Conservation (phyloP, 2,329 filamentous ascomycete species). For the Cladophialophora bantiana region DNA sequence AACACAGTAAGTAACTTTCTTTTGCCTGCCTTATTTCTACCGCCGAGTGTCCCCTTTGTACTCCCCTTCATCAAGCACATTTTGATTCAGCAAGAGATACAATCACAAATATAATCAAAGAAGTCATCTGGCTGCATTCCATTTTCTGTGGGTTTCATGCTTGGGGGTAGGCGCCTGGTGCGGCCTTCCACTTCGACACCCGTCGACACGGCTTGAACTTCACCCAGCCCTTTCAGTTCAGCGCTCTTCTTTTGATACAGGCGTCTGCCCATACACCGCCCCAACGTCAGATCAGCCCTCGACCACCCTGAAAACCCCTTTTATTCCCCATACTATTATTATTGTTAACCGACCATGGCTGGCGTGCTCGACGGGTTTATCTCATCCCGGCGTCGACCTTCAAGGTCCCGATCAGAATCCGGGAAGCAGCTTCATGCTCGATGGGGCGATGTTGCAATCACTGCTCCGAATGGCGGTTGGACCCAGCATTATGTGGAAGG, state of each 20-base stretch:
- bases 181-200: background rate
- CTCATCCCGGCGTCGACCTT: slow-evolving; percentile 27
- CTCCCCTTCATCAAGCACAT: slow-evolving; percentile 3
- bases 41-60: background rate
- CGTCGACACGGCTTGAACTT: background rate
- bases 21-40: slow-evolving; percentile 19
- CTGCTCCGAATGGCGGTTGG: slow-evolving; percentile 52
- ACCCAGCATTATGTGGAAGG: slow-evolving; percentile 39
- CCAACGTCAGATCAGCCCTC: slow-evolving; percentile 1
- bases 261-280: slow-evolving; percentile 13
- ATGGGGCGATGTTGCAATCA: slow-evolving; percentile 52
- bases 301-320: background rate
- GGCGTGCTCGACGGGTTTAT: slow-evolving; percentile 32
- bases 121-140: background rate
- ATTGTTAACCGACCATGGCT: slow-evolving; percentile 26
- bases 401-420: slow-evolving; percentile 32
- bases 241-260: slow-evolving; percentile 10
- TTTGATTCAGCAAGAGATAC: background rate
- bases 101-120: background rate
- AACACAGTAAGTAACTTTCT: slow-evolving; percentile 8
- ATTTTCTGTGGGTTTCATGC: slow-evolving; percentile 16
- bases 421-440: slow-evolving; percentile 45
- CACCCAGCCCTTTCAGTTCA: slow-evolving; percentile 11
- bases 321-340: background rate
- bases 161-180: slow-evolving; percentile 7